Evolutionary conservation across 1,139 yeast species (phyloP).

Genomic region (Yamadazyma siamensis): DNA sequence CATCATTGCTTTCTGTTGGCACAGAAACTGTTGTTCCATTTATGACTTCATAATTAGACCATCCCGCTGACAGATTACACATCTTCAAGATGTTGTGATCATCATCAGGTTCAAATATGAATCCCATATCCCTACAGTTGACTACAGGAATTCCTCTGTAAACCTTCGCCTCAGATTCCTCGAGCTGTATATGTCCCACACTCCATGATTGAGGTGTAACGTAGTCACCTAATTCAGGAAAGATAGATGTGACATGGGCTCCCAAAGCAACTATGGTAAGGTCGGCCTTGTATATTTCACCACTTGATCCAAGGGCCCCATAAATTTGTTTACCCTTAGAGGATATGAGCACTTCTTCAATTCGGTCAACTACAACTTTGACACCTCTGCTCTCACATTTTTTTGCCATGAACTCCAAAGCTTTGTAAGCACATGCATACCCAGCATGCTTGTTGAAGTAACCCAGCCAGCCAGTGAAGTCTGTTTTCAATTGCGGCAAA

Average conservation of each 20-base stretch:
- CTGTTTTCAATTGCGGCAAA: constrained; percentile 9
- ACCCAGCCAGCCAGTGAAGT: constrained; percentile 14
- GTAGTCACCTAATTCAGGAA: constrained; percentile 29
- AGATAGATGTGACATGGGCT: constrained; percentile 29
- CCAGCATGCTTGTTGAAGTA: constrained; percentile 16
- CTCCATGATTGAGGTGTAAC: constrained; percentile 27
- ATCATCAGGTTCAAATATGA: constrained; percentile 27
- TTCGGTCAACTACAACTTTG: constrained; percentile 26
- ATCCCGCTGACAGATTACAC: constrained; percentile 19
- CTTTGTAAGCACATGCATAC: constrained; percentile 14
- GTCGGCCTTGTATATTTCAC: constrained; percentile 17
- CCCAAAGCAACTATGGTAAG: constrained; percentile 33
- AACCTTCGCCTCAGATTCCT: constrained; percentile 26
- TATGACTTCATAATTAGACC: constrained; percentile 11
- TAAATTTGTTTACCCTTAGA: constrained; percentile 6
- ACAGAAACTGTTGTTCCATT: constrained; percentile 7
- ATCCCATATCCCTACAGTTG: constrained; percentile 31
- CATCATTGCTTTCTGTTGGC: constrained; percentile 14
- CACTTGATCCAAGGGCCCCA: constrained; percentile 12
- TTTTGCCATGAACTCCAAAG: constrained; percentile 14
- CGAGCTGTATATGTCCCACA: constrained; percentile 36
- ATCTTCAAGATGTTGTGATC: constrained; percentile 16
- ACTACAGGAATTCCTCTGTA: constrained; percentile 37
- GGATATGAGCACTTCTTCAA: constrained; percentile 16
- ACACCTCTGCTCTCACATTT: constrained; percentile 29